These are phyloP conservation scores for Ascochyta viciae-villosae DNA, from an alignment of 2,329 filamentous ascomycete genomes.

Conservation along the genomic window DNA sequence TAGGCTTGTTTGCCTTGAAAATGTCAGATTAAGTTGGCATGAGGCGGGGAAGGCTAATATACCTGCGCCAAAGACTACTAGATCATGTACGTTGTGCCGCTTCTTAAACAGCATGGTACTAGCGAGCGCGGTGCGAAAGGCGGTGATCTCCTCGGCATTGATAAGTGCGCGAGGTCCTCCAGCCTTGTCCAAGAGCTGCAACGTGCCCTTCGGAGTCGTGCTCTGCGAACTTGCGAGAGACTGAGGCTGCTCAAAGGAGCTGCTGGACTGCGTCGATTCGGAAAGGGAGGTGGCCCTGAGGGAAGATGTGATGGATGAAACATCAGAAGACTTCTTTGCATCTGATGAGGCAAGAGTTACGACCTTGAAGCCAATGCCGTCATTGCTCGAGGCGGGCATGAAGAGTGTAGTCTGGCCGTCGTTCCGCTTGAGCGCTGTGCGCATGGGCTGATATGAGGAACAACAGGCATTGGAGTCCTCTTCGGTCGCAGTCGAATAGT, in stretches of 20 bases:
- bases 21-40: neutral
- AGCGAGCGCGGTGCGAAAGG: conserved; percentile 71
- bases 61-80: conserved; percentile 87
- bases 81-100: conserved; percentile 73
- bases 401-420: conserved; percentile 70
- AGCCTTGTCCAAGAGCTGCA: conserved; percentile 65
- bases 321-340: conserved; percentile 28
- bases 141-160: conserved; percentile 72
- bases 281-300: conserved; percentile 41
- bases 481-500: conserved; percentile 69
- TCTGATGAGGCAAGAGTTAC: conserved; percentile 60
- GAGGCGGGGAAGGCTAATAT: too few relatives aligned
- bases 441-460: conserved; percentile 66
- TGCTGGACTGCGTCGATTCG: conserved; percentile 27
- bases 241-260: conserved; percentile 30
- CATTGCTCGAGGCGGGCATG: conserved; percentile 69
- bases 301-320: conserved; percentile 45
- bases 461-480: conserved; percentile 62
- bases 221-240: conserved; percentile 31
- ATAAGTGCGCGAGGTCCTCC: conserved; percentile 68
- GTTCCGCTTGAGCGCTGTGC: conserved; percentile 66
- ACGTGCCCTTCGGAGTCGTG: conserved; percentile 62
- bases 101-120: conserved; percentile 67
- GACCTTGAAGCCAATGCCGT: conserved; percentile 69
- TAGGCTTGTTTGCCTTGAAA: conserved; percentile 73